Conservation (phyloP, 306 rosid species). For the Alnus rubra region DNA sequence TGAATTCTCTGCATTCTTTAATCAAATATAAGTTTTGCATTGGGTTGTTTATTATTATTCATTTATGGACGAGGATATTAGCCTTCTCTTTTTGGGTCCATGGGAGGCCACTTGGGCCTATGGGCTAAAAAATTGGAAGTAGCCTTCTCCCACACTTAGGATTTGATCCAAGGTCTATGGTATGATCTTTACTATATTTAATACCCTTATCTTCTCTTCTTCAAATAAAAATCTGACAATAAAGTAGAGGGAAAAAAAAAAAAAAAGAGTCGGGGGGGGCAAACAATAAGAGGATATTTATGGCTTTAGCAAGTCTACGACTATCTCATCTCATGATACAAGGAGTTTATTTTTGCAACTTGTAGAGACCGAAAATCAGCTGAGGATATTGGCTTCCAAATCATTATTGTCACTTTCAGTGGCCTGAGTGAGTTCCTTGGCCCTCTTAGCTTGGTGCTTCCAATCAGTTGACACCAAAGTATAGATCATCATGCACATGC, state of each 20-base stretch:
- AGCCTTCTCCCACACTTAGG: not conserved
- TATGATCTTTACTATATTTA: not conserved
- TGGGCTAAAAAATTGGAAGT: not conserved
- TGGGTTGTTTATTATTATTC: not conserved
- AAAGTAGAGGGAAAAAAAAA: not conserved
- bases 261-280: not conserved
- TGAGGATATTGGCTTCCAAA: slow-evolving; percentile 1
- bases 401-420: not conserved
- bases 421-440: not conserved
- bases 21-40: slow-evolving; percentile 9
- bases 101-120: not conserved
- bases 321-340: not conserved
- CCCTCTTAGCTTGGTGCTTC: slow-evolving; percentile 2
- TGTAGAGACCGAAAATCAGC: not conserved
- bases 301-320: not conserved
- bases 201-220: not conserved
- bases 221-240: not conserved
- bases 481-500: slow-evolving; percentile 16
- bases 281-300: not conserved
- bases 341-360: slow-evolving; percentile 1
- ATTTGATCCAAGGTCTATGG: not conserved
- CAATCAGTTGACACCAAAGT: slow-evolving; percentile 11
- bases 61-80: not conserved
- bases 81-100: not conserved
- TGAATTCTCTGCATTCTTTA: slow-evolving; percentile 19